Percentiles rank a stretch among this genome's conserved stretches.
Conservation (phyloP, 1,284 basidiomycete species). For the Trametes sp. region DNA sequence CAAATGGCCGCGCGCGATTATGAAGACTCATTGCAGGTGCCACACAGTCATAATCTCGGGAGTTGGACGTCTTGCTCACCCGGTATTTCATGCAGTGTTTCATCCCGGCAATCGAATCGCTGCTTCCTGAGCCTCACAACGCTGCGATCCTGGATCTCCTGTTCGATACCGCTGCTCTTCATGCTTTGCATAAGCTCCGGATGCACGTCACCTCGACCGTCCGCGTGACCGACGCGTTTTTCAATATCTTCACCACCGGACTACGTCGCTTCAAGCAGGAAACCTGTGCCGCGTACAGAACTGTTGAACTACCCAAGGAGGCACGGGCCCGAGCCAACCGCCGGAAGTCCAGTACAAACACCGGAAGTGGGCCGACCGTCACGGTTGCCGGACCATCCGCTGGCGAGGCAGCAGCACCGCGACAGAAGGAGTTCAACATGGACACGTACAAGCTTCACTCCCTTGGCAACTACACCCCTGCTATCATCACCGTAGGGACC, state of each 20-base stretch:
- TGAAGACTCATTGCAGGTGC: constrained; percentile 39
- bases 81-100: background rate
- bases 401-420: background rate
- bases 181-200: constrained; percentile 8
- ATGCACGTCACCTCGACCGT: constrained; percentile 3
- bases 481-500: constrained; percentile 42
- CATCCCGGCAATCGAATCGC: background rate
- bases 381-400: background rate
- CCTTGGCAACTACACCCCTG: constrained; percentile 40
- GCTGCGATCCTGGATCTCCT: background rate
- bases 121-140: constrained; percentile 8
- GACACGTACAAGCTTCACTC: constrained; percentile 44
- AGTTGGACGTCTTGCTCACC: too few relatives aligned
- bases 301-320: constrained; percentile 39
- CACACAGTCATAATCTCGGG: too few relatives aligned
- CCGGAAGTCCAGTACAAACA: constrained; percentile 4
- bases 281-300: constrained; percentile 20
- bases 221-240: background rate
- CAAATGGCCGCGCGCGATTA: constrained; percentile 40
- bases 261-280: constrained; percentile 2
- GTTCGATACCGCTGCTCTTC: background rate
- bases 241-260: background rate
- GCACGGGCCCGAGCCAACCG: constrained; percentile 15
- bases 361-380: background rate
- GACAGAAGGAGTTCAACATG: constrained; percentile 33